Percentiles rank a stretch among this genome's conserved stretches.
Evolutionary conservation across 2,329 filamentous ascomycete genomes (phyloP).

Genomic region (Pyrenochaeta sp.): DNA sequence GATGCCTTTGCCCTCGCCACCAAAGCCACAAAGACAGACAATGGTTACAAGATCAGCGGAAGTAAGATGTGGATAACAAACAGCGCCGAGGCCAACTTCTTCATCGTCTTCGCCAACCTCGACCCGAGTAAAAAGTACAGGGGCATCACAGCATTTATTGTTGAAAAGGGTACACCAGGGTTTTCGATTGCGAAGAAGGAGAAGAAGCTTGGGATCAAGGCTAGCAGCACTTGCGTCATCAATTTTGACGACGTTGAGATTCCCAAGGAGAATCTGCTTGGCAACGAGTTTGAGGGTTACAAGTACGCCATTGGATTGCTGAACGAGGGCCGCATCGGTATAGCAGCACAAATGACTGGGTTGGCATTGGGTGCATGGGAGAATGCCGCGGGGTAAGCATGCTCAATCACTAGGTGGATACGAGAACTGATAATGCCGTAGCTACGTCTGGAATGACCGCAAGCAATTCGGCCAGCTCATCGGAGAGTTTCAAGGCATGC

Average conservation of each 20-base stretch:
- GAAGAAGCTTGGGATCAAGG: slow-evolving; percentile 98
- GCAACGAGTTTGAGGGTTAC: slow-evolving; percentile 90
- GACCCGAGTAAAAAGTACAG: slow-evolving; percentile 93
- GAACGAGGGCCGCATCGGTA: slow-evolving; percentile 97
- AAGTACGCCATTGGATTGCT: slow-evolving; percentile 95
- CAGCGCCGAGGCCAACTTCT: slow-evolving; percentile 90
- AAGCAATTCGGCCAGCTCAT: slow-evolving; percentile 94
- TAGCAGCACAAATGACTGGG: slow-evolving; percentile 98
- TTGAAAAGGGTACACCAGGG: slow-evolving; percentile 87
- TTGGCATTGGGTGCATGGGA: slow-evolving; percentile 94
- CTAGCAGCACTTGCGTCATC: slow-evolving; percentile 94
- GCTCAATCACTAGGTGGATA: neutral
- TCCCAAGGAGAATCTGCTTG: slow-evolving; percentile 86
- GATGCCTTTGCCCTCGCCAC: slow-evolving; percentile 96
- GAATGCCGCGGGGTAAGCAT: slow-evolving; percentile 78
- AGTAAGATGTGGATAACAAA: slow-evolving; percentile 99
- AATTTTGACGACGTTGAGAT: slow-evolving; percentile 97
- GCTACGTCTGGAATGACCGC: slow-evolving; percentile 97
- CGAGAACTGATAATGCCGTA: slow-evolving; percentile 39
- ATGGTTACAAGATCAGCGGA: slow-evolving; percentile 87
- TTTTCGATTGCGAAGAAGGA: slow-evolving; percentile 99
- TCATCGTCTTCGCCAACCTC: slow-evolving; percentile 97
- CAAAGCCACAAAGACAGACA: slow-evolving; percentile 82
- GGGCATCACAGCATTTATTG: slow-evolving; percentile 94
- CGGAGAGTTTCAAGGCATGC: slow-evolving; percentile 98